Base-by-base conservation (phyloP, 441 rosid species). In the Codiaeum variegatum region DNA sequence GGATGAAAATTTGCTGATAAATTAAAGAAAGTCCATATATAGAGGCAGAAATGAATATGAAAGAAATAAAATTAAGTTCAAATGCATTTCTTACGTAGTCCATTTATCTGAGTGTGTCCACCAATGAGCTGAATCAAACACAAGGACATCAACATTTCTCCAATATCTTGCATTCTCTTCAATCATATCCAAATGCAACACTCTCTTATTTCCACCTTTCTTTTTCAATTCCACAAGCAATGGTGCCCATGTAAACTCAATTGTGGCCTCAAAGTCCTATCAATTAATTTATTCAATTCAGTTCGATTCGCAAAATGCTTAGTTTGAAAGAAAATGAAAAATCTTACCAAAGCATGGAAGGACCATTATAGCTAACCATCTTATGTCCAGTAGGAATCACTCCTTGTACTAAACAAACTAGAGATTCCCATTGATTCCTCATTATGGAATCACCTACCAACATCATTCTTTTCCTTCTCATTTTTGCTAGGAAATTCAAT, bases 341-440 rank as follows among this genome's bases (percentile, higher is more conserved):
- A 44, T 40, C 72, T 73, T 81, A 93, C 95, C 92, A 90, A 70
- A 65, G 97, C 90, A 82, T 82, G 94, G 97, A 83, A 80, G 86
- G 87, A 65, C 97, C 97, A 77, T 85, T 86, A 70, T 90, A 92
- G 47, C 85, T 71, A 21, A 94, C 85, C 64, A 73, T 88, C 84
- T 92, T 92, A 69, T 82, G 90, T 28, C 83, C 88, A 11, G 80
- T 85, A 29, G 97, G 96, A 73, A 94, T 74, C 42, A 91, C 94
- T 67, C 94, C 93, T 77, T 94, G 94, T 51, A 90, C 94, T 62
- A 94, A 85, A 72, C 99, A 94, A 63, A 90, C 97, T 34, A 94
- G 92, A 80, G 94, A 92, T 67, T 92, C 97, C 99, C 98, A 94
- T 26, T 92, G 98, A 84, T 94, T 94, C 83, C 99, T 91, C 95